Conservation (phyloP, 1,139 yeast species). For the Yamadazyma membranifaciens region DNA sequence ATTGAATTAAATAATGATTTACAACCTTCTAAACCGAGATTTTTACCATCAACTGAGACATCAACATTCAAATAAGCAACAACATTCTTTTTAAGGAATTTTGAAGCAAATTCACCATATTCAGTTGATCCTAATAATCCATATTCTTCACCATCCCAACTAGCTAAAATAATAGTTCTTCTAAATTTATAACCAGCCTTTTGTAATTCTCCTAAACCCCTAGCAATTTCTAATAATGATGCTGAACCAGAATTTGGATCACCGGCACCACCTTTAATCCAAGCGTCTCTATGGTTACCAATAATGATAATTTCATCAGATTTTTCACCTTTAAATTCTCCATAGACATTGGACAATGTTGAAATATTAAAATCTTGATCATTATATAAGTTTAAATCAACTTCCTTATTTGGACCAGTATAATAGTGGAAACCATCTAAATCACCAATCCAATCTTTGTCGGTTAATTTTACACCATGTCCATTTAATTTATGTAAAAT, state of each 20-base stretch:
- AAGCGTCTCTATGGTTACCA: constrained; percentile 51
- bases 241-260: constrained; percentile 50
- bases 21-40: constrained; percentile 34
- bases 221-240: constrained; percentile 40
- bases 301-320: constrained; percentile 41
- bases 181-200: constrained; percentile 39
- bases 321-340: constrained; percentile 42
- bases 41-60: constrained; percentile 36
- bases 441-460: constrained; percentile 38
- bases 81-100: constrained; percentile 33
- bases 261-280: constrained; percentile 57
- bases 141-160: constrained; percentile 50
- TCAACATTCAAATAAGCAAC: constrained; percentile 48
- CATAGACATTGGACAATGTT: constrained; percentile 46
- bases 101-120: constrained; percentile 42
- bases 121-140: constrained; percentile 50
- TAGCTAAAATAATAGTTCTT: constrained; percentile 38
- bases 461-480: constrained; percentile 32
- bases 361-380: constrained; percentile 42
- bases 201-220: constrained; percentile 48
- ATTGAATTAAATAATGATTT: constrained; percentile 37
- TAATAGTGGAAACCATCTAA: constrained; percentile 41
- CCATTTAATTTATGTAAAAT: constrained; percentile 43
- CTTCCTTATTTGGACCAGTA: constrained; percentile 50
- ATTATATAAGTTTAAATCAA: constrained; percentile 42